Percentiles rank a stretch among this genome's conserved stretches.
These are phyloP conservation scores for Populus deltoides DNA, from an alignment of 345 rosid species.

Conservation along the genomic window DNA sequence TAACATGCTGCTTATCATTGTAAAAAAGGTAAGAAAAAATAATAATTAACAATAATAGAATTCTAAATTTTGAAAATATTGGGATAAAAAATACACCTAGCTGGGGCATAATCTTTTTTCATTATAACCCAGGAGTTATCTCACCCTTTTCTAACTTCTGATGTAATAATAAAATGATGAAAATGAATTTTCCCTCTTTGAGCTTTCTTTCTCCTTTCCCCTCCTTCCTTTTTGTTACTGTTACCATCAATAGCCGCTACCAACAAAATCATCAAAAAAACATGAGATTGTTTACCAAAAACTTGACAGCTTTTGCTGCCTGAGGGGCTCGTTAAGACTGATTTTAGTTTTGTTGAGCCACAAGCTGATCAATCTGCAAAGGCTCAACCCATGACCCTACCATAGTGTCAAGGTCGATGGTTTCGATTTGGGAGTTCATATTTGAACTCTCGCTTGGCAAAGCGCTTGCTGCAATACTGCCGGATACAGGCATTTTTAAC, in stretches of 20 bases:
- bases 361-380: slow-evolving; percentile 47
- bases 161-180: slow-evolving; percentile 46
- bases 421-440: slow-evolving; percentile 37
- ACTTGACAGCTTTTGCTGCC: slow-evolving; percentile 33
- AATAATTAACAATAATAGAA: slow-evolving; percentile 22
- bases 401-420: slow-evolving; percentile 65
- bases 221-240: slow-evolving; percentile 16
- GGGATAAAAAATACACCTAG: slow-evolving; percentile 21
- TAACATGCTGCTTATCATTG: slow-evolving; percentile 17
- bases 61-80: slow-evolving; percentile 30
- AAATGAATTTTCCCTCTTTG: slow-evolving; percentile 35
- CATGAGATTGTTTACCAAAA: slow-evolving; percentile 49
- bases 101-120: slow-evolving; percentile 27
- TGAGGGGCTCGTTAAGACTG: slow-evolving; percentile 27
- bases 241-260: slow-evolving; percentile 32
- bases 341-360: slow-evolving; percentile 80
- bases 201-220: slow-evolving; percentile 17
- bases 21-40: slow-evolving; percentile 12
- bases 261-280: slow-evolving; percentile 27
- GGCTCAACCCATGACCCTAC: slow-evolving; percentile 51
- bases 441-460: slow-evolving; percentile 32
- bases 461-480: slow-evolving; percentile 6
- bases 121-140: slow-evolving; percentile 35
- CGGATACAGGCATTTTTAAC: slow-evolving; percentile 26
- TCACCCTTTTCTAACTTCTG: slow-evolving; percentile 36